phyloP scores from a whole-genome alignment of 805 yeast genomes.

The Saturnispora ahearnii region DNA sequence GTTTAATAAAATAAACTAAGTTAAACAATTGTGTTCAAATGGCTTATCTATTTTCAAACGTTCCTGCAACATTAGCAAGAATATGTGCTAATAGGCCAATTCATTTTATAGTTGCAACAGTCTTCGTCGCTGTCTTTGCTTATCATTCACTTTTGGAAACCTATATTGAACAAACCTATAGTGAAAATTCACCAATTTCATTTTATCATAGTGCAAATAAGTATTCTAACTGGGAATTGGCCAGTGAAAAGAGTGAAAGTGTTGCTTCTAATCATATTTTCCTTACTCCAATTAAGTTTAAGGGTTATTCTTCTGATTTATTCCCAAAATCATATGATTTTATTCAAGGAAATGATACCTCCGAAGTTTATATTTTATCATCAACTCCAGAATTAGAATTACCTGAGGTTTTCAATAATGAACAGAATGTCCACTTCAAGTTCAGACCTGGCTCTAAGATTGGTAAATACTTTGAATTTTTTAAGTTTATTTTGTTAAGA shows the following conservation, averaged over 20 bases:
- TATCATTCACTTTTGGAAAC: conserved; percentile 69
- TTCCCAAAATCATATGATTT: conserved; percentile 36
- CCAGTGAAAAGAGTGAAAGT: conserved; percentile 34
- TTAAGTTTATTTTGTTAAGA: conserved; percentile 32
- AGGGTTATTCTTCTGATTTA: conserved; percentile 19
- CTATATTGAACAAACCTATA: conserved; percentile 28
- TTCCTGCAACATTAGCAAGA: conserved; percentile 28
- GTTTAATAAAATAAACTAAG: background rate
- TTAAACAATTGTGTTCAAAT: background rate
- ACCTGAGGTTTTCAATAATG: conserved; percentile 15
- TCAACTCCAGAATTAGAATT: conserved; percentile 21
- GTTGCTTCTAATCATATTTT: conserved; percentile 39
- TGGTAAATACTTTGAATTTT: conserved; percentile 47
- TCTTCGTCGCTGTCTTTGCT: conserved; percentile 69
- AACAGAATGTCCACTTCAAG: conserved; percentile 43
- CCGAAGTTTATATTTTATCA: conserved; percentile 34
- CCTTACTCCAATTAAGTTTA: conserved; percentile 51
- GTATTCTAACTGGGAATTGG: conserved; percentile 38
- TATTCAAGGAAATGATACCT: conserved; percentile 32
- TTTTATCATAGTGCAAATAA: conserved; percentile 31
- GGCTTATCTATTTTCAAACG: conserved; percentile 17
- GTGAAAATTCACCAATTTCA: conserved; percentile 15
- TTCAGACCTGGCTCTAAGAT: conserved; percentile 47
- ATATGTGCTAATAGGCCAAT: conserved; percentile 76
- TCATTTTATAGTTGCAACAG: conserved; percentile 66